These are phyloP conservation scores for Aspergillus mulundensis DNA, from an alignment of 495 filamentous ascomycete species.

Conservation along the genomic window DNA sequence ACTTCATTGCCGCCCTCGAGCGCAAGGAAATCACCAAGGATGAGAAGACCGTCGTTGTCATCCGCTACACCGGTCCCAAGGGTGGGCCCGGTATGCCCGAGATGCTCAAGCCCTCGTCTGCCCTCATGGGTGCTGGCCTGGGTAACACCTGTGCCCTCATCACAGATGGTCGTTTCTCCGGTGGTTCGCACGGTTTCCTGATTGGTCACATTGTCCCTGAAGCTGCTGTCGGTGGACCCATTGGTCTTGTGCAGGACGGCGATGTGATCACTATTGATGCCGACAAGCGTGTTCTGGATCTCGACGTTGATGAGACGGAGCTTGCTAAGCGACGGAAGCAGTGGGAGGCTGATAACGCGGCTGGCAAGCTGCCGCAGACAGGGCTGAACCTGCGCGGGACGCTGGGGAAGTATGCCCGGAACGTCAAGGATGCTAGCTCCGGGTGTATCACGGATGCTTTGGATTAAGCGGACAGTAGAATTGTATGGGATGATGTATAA, in stretches of 20 bases:
- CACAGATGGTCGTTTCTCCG: constrained; percentile 39
- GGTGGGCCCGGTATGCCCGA: constrained; percentile 96
- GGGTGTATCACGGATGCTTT: constrained; percentile 22
- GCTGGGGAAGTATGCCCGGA: constrained; percentile 74
- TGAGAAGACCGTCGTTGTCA: constrained; percentile 95
- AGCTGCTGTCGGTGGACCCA: constrained; percentile 49
- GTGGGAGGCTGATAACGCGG: constrained; percentile 33
- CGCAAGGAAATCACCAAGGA: constrained; percentile 85
- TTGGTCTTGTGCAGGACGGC: constrained; percentile 47
- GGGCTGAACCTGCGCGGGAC: constrained; percentile 60
- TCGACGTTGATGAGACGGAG: constrained; percentile 48
- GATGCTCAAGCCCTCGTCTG: constrained; percentile 74
- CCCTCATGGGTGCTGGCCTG: constrained; percentile 81
- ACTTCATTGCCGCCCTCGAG: constrained; percentile 74
- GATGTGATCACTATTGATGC: constrained; percentile 48
- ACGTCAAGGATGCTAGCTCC: constrained; percentile 44
- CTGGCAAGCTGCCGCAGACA: constrained; percentile 24
- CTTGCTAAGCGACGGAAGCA: constrained; percentile 59
- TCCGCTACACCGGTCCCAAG: constrained; percentile 93
- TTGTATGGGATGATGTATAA: background rate
- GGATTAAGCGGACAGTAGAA: constrained; percentile 6
- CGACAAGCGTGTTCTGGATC: constrained; percentile 40
- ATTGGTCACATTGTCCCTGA: constrained; percentile 50
- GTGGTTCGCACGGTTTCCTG: constrained; percentile 42
- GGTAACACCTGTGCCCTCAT: constrained; percentile 55